phyloP scores from a whole-genome alignment of 2,329 filamentous ascomycete genomes.

The Fusarium sp. region DNA sequence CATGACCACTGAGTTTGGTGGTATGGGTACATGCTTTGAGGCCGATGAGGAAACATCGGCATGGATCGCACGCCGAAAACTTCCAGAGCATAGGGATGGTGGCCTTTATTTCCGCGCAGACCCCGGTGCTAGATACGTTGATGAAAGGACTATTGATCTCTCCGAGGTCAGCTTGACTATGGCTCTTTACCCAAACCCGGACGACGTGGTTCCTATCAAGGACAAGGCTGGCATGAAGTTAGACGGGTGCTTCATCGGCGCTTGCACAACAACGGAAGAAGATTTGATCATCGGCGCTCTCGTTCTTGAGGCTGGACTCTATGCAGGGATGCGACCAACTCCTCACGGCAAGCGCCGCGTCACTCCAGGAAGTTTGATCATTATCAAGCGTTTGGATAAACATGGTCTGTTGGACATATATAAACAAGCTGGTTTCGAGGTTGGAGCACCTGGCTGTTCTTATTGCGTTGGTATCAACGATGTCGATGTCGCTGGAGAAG shows the following conservation, averaged over 20 bases:
- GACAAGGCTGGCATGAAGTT: conserved; percentile 52
- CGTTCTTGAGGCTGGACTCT: conserved; percentile 57
- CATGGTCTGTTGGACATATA: conserved; percentile 56
- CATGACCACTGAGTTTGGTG: conserved; percentile 62
- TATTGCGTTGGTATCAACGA: conserved; percentile 61
- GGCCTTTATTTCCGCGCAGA: conserved; percentile 58
- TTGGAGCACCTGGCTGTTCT: conserved; percentile 59
- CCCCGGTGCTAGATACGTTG: conserved; percentile 54
- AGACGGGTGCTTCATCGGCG: conserved; percentile 62
- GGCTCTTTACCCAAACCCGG: conserved; percentile 58
- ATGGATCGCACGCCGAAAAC: conserved; percentile 51
- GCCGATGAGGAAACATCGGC: conserved; percentile 55
- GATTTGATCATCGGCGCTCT: conserved; percentile 59
- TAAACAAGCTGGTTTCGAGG: conserved; percentile 57
- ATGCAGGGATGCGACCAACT: conserved; percentile 50
- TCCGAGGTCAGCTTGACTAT: conserved; percentile 55
- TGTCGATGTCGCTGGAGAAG: conserved; percentile 57
- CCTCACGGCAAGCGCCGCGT: conserved; percentile 56
- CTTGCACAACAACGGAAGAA: conserved; percentile 62
- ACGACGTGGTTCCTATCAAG: conserved; percentile 58
- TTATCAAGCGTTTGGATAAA: conserved; percentile 53
- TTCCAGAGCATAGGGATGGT: conserved; percentile 42
- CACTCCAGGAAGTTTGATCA: conserved; percentile 57
- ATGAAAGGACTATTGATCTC: conserved; percentile 56
- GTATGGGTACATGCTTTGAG: conserved; percentile 57